These are phyloP conservation scores for Claviceps paspali DNA, from an alignment of 2,329 filamentous ascomycete genomes.

Conservation along the genomic window DNA sequence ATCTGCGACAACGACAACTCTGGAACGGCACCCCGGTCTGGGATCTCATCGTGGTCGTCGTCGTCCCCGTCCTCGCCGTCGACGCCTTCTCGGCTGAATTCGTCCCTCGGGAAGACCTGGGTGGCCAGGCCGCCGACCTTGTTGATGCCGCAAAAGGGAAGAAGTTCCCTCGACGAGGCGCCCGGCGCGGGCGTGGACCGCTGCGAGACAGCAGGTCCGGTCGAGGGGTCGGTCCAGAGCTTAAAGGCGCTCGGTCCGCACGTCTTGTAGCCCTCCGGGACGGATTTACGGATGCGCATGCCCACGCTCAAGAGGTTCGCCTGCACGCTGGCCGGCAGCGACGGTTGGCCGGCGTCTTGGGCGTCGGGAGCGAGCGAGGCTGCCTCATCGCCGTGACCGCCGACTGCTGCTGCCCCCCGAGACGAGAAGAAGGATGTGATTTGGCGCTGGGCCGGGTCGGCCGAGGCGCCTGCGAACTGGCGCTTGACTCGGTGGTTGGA, in stretches of 20 bases:
- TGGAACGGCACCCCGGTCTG: constrained; percentile 18
- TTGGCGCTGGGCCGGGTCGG: constrained; percentile 42
- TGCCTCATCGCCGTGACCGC: constrained; percentile 18
- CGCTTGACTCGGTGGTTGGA: constrained; percentile 34
- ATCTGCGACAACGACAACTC: too few relatives aligned
- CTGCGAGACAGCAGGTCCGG: background rate
- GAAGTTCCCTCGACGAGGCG: constrained; percentile 41
- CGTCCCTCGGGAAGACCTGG: constrained; percentile 31
- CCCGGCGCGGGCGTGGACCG: constrained; percentile 10
- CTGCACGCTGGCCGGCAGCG: constrained; percentile 52
- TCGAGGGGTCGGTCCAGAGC: constrained; percentile 28
- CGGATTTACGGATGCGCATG: constrained; percentile 86
- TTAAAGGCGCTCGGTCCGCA: constrained; percentile 31
- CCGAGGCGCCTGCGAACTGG: constrained; percentile 43
- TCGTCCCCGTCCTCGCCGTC: constrained; percentile 11
- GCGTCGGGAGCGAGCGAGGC: constrained; percentile 7
- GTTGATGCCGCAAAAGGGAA: constrained; percentile 69
- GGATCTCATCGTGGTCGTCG: constrained; percentile 13
- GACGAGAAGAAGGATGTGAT: constrained; percentile 48
- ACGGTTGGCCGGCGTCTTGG: constrained; percentile 20
- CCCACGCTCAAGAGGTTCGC: constrained; percentile 79
- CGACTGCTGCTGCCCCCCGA: constrained; percentile 13
- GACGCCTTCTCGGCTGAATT: constrained; percentile 9
- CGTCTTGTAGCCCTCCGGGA: constrained; percentile 90
- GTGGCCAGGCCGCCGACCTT: constrained; percentile 54